Evolutionary conservation across 306 rosid genomes (phyloP), one percentile per base, ranked within the genome.

Genomic region (Corylus americana): DNA sequence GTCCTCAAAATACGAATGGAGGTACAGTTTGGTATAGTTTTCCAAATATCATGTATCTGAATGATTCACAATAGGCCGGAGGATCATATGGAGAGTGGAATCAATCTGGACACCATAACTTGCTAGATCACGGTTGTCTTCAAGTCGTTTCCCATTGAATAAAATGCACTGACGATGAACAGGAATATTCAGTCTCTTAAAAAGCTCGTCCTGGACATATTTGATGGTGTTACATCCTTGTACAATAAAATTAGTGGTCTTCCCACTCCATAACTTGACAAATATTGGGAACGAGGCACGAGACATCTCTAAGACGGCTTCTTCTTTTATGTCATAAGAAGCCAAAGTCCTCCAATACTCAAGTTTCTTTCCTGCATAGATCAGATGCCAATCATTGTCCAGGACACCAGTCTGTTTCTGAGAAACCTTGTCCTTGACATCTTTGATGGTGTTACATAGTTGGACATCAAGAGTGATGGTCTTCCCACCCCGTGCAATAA

Each of bases 51-150:
- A 42, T 5, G 7, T 42, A 42, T 42, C 45, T 42, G 45, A 4
- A 37, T 37, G 42, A 37, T 37, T 37, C 42, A 37, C 42, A 37
- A 4, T 37, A 81, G 31, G 31, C 31, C 31, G 31, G 2, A 29
- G 2, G 2, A 29, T 29, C 31, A 29, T 55, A 16, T 55, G 85
- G 55, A 85, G 78, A 70, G 88, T 85, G 66, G 83, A 85, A 62
- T 73, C 70, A 64, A 63, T 82, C 70, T 77, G 55, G 74, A 70
- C 53, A 20, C 53, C 53, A 48, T 50, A 50, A 25, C 75, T 71
- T 71, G 75, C 57, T 20, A 71, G 12, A 20, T 50, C 55, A 27
- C 31, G 22, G 54, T 5, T 22, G 27, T 50, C 25, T 11, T 50
- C 25, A 25, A 71, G 75, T 8, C 18, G 8, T 48, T 71, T 71